A percentile compares a stretch with the other conserved stretches of the same genome.
Conservation (phyloP, 192 early-diverging fungal genomes). For the Coemansia sp. region DNA sequence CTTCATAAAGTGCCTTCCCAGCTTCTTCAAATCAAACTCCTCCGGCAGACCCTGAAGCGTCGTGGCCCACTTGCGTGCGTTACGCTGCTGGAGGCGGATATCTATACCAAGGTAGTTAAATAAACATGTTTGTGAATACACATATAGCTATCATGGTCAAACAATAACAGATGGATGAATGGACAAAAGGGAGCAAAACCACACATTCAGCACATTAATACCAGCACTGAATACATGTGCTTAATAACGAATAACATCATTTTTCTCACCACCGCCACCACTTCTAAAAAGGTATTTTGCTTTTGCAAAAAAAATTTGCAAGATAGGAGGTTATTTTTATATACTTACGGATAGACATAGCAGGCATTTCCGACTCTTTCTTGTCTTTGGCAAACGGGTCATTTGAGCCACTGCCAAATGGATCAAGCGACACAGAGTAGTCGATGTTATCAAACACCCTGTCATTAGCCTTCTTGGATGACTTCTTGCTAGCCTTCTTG, state of each 20-base stretch:
- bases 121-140: too few species aligned
- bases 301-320: too few species aligned
- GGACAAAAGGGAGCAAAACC: not conserved
- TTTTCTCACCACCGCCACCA: not conserved
- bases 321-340: too few species aligned
- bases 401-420: conserved; percentile 33
- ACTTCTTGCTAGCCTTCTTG: conserved; percentile 1
- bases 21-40: conserved; percentile 82
- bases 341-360: conserved; percentile 55
- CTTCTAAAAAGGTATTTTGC: too few species aligned
- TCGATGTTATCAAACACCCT: conserved; percentile 5
- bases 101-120: conserved; percentile 56
- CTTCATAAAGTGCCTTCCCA: conserved; percentile 96
- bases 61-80: conserved; percentile 93
- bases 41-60: conserved; percentile 88
- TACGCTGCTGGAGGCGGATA: conserved; percentile 95
- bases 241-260: conserved; percentile 2
- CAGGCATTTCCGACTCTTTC: conserved; percentile 40
- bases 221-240: conserved; percentile 3
- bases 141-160: too few species aligned
- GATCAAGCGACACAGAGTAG: conserved; percentile 7
- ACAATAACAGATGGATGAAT: too few species aligned
- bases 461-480: conserved; percentile 1
- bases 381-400: conserved; percentile 32
- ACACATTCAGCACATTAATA: not conserved